Conservation (phyloP, 2,329 filamentous ascomycete species). For the Shiraia bambusicola region DNA sequence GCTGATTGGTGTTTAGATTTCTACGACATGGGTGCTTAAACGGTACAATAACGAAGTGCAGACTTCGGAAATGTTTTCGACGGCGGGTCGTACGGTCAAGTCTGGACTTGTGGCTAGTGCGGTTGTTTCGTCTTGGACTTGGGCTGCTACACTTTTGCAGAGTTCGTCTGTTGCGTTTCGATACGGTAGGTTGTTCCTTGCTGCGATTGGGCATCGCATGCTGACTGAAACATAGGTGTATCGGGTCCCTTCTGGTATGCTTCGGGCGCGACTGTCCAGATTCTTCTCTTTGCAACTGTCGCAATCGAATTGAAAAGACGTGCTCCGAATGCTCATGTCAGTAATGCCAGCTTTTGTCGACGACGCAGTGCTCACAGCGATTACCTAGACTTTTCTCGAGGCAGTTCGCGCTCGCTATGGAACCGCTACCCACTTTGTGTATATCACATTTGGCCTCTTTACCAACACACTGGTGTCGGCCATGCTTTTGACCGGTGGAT, state of each 20-base stretch:
- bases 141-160: conserved; percentile 34
- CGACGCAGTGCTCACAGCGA: conserved; percentile 1
- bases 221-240: conserved; percentile 20
- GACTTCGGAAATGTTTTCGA: conserved; percentile 36
- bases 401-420: conserved; percentile 84
- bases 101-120: conserved; percentile 35
- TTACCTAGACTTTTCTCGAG: conserved; percentile 77
- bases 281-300: conserved; percentile 32
- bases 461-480: conserved; percentile 86
- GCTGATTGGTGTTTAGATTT: conserved; percentile 14
- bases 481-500: conserved; percentile 84
- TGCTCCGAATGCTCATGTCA: conserved; percentile 36
- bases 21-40: conserved; percentile 34
- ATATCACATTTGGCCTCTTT: conserved; percentile 77
- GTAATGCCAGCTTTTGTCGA: neutral
- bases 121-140: conserved; percentile 34
- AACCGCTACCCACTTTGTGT: conserved; percentile 69
- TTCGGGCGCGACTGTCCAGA: conserved; percentile 37
- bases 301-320: conserved; percentile 39
- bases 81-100: conserved; percentile 35
- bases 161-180: conserved; percentile 36
- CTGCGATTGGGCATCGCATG: neutral
- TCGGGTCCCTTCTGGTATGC: conserved; percentile 40
- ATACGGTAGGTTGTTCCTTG: conserved; percentile 23
- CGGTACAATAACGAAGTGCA: conserved; percentile 35